Percentiles rank a stretch among this genome's conserved stretches.
These are phyloP conservation scores for Mycena capillaripes DNA, from an alignment of 768 basidiomycete species.

Conservation along the genomic window DNA sequence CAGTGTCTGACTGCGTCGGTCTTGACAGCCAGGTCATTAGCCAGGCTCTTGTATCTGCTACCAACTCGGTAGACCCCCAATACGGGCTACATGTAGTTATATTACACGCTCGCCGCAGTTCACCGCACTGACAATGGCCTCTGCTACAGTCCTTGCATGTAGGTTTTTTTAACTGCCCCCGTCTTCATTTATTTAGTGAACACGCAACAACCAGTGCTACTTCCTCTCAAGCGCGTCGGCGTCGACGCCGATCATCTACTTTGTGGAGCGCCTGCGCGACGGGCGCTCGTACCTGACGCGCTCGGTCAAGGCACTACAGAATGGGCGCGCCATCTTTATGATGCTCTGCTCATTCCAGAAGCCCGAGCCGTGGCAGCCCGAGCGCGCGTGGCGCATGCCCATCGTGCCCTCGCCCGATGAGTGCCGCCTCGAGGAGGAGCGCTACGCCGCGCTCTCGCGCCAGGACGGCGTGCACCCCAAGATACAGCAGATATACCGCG, in stretches of 20 bases:
- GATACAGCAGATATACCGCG: slow-evolving; percentile 50
- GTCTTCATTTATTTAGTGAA: background rate
- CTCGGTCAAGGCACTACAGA: slow-evolving; percentile 71
- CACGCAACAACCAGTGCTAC: slow-evolving; percentile 69
- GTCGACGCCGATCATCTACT: slow-evolving; percentile 81
- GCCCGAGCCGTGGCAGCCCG: slow-evolving; percentile 83
- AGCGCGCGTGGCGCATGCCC: slow-evolving; percentile 79
- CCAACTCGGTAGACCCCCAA: slow-evolving; percentile 75
- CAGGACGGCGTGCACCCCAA: slow-evolving; percentile 49
- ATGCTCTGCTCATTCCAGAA: slow-evolving; percentile 87
- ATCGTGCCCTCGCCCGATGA: slow-evolving; percentile 67
- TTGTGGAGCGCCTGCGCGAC: slow-evolving; percentile 81
- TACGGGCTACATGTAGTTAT: slow-evolving; percentile 80
- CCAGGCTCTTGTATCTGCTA: slow-evolving; percentile 87
- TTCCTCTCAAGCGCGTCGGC: slow-evolving; percentile 84
- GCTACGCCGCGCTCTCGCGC: slow-evolving; percentile 48
- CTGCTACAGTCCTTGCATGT: slow-evolving; percentile 39
- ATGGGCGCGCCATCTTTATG: slow-evolving; percentile 46
- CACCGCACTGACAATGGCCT: slow-evolving; percentile 9
- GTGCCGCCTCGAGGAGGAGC: slow-evolving; percentile 71
- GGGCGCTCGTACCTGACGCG: slow-evolving; percentile 83
- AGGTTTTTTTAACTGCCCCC: too few species aligned
- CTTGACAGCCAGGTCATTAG: slow-evolving; percentile 83
- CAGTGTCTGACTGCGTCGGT: background rate
- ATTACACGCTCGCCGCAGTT: background rate